Evolutionary conservation across 164 flowering plant species (phyloP).

Genomic region (Santalum album): DNA sequence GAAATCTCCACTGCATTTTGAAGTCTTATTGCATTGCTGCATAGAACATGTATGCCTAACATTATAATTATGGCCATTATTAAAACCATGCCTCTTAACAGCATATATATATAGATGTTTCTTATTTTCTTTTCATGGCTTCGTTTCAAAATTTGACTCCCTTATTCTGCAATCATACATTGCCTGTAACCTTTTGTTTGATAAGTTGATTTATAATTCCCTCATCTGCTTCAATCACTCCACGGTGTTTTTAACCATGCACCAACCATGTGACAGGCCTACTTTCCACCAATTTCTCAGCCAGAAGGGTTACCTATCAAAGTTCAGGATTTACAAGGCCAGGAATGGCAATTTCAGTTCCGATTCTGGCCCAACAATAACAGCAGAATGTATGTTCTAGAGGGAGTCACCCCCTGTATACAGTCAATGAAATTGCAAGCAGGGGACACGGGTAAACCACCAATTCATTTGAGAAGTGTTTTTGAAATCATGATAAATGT

Average conservation of each 20-base stretch:
- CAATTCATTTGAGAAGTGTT: background rate
- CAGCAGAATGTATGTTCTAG: conserved; percentile 97
- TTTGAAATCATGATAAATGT: background rate
- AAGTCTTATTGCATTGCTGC: too few species aligned
- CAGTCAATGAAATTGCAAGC: conserved; percentile 93
- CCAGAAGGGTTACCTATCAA: conserved; percentile 87
- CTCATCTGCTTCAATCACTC: background rate
- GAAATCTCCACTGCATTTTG: too few species aligned
- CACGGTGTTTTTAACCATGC: conserved; percentile 1
- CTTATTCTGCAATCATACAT: background rate
- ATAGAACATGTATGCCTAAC: too few species aligned
- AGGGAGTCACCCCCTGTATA: conserved; percentile 91
- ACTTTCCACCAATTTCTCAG: conserved; percentile 74
- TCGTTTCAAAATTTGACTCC: background rate
- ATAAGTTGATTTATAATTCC: too few species aligned
- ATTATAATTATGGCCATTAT: too few species aligned
- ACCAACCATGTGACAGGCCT: conserved; percentile 46
- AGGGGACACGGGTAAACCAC: conserved; percentile 71
- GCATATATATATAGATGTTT: too few species aligned
- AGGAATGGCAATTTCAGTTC: conserved; percentile 85
- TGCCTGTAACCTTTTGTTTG: background rate
- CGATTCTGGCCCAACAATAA: conserved; percentile 97
- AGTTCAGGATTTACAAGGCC: conserved; percentile 80
- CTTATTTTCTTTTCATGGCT: background rate
- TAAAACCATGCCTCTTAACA: too few species aligned